These are phyloP conservation scores for Vaccinium vitisidaea DNA, from an alignment of 148 eudicot genomes.

Conservation along the genomic window DNA sequence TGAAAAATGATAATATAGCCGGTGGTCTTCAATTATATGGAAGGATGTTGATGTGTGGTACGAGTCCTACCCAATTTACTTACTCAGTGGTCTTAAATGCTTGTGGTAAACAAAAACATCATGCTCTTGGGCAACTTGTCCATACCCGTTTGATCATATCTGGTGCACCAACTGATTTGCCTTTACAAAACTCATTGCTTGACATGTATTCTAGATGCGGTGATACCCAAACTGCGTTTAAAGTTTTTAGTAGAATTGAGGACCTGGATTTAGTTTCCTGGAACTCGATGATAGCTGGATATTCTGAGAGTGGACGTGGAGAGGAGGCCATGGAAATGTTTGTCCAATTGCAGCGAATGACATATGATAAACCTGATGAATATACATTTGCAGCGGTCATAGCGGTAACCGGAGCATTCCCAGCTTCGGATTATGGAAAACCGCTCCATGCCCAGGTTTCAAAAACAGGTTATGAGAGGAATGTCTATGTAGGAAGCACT, in stretches of 20 bases:
- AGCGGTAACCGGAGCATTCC: conserved; percentile 44
- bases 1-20: conserved; percentile 45
- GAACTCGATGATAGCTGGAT: conserved; percentile 86
- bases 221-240: conserved; percentile 42
- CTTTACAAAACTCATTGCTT: conserved; percentile 70
- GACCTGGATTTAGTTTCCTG: conserved; percentile 72
- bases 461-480: conserved; percentile 47
- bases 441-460: conserved; percentile 64
- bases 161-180: conserved; percentile 55
- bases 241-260: conserved; percentile 51
- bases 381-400: conserved; percentile 75
- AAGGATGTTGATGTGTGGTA: conserved; percentile 44
- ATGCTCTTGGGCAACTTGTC: conserved; percentile 44
- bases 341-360: conserved; percentile 32
- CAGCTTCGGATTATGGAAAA: conserved; percentile 50
- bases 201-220: conserved; percentile 84
- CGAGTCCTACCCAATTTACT: conserved; percentile 58
- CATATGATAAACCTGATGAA: conserved; percentile 60
- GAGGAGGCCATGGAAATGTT: conserved; percentile 57
- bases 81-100: conserved; percentile 72
- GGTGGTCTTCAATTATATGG: conserved; percentile 49
- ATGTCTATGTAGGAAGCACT: conserved; percentile 61
- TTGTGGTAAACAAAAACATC: conserved; percentile 49
- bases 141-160: conserved; percentile 58
- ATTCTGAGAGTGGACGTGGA: conserved; percentile 57